Evolutionary conservation across 805 yeast species (phyloP).

Genomic region (Lachancea meyersii): DNA sequence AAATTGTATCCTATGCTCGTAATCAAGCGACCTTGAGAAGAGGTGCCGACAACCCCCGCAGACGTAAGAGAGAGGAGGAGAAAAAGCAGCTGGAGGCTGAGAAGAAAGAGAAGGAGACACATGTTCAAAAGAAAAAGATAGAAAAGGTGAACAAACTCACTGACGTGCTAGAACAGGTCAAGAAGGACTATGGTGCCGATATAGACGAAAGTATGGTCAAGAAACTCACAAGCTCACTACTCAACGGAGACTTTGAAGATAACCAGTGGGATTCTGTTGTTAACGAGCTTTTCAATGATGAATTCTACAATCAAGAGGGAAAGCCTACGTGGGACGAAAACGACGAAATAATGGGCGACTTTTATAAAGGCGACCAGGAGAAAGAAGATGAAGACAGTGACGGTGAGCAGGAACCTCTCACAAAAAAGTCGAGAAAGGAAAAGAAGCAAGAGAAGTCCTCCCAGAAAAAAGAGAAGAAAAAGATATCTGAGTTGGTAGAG

Average conservation of each 20-base stretch:
- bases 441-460: constrained; percentile 51
- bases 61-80: constrained; percentile 72
- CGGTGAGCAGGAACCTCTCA: constrained; percentile 26
- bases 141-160: constrained; percentile 71
- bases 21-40: constrained; percentile 87
- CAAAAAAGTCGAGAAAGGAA: constrained; percentile 46
- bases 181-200: constrained; percentile 40
- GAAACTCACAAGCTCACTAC: constrained; percentile 67
- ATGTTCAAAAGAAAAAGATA: constrained; percentile 63
- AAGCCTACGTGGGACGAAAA: constrained; percentile 67
- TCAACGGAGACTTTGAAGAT: constrained; percentile 84
- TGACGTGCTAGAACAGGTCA: constrained; percentile 47
- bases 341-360: constrained; percentile 45
- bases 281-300: constrained; percentile 80
- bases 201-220: constrained; percentile 51
- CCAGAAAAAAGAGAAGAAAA: constrained; percentile 55
- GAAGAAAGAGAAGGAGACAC: constrained; percentile 50
- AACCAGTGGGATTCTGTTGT: constrained; percentile 86
- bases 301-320: constrained; percentile 55
- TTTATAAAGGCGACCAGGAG: constrained; percentile 32
- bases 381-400: constrained; percentile 33
- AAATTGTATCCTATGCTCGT: constrained; percentile 92
- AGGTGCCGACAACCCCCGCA: constrained; percentile 64
- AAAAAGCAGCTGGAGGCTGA: constrained; percentile 47
- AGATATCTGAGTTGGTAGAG: constrained; percentile 62